Evolutionary conservation across 495 filamentous ascomycete genomes (phyloP).

Genomic region (Talaromyces stipitatus): DNA sequence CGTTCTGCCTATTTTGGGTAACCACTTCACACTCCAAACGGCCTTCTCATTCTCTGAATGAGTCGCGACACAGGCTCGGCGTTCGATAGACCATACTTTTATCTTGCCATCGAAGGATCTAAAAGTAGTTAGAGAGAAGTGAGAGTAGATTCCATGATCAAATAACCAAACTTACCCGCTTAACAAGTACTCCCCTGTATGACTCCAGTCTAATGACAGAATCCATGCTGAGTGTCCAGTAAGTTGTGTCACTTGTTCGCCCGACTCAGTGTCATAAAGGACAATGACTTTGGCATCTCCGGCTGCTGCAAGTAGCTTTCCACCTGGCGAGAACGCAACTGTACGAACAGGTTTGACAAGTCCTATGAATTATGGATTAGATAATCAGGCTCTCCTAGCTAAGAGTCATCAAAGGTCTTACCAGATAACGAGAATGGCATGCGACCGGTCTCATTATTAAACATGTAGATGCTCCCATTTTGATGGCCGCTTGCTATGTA

Average conservation of each 20-base stretch:
- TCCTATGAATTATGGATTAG: conserved; percentile 38
- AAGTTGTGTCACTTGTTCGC: conserved; percentile 85
- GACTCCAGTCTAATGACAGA: conserved; percentile 82
- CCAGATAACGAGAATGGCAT: conserved; percentile 80
- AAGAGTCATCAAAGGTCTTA: conserved; percentile 26
- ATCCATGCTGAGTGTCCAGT: conserved; percentile 78
- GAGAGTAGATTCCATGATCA: neutral
- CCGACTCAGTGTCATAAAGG: conserved; percentile 83
- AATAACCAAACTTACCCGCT: conserved; percentile 61
- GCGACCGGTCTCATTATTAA: conserved; percentile 81
- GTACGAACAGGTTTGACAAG: conserved; percentile 76
- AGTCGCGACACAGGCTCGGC: conserved; percentile 78
- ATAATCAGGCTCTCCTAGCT: neutral
- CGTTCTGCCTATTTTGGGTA: conserved; percentile 66
- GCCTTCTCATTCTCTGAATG: conserved; percentile 84
- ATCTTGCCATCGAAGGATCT: conserved; percentile 83
- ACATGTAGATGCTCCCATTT: conserved; percentile 89
- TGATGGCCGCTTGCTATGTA: conserved; percentile 89
- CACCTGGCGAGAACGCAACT: conserved; percentile 79
- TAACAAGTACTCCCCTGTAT: conserved; percentile 87
- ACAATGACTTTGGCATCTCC: conserved; percentile 85
- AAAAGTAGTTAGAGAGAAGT: neutral
- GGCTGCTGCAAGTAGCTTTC: conserved; percentile 81
- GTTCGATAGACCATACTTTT: conserved; percentile 89
- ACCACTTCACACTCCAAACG: conserved; percentile 81